Evolutionary conservation across 2,329 filamentous ascomycete genomes (phyloP), one percentile per base, ranked within the genome.

Genomic region (Paramyrothecium sp.): DNA sequence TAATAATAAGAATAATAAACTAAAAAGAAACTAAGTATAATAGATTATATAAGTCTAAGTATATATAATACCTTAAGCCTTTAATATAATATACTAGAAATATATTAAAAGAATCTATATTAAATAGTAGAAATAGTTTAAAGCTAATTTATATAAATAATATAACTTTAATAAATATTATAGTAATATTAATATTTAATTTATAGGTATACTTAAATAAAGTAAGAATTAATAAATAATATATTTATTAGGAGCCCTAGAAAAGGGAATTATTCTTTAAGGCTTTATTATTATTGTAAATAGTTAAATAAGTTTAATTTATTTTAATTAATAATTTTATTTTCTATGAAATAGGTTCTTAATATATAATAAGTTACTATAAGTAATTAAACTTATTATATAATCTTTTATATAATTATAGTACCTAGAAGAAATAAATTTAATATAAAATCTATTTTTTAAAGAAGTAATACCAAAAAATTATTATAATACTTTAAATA

Each of bases 401-500:
- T 46, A 46, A 41, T 54, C 8, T 38, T 38, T 38, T 38, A 11
- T 48, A 48, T 48, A 52, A 10, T 56, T 11, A 26, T 51, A 16
- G 20, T 23, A 52, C 26, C 41, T 52, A 56, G 8, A 52, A 46
- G 22, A 33, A 41, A 51, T 52, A 56, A 33, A 30, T 44, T 21
- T 52, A 38, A 23, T 22, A 41, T 44, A 16, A n/a, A 41, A 33
- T 13, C 16, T 21, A 22, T 56, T 41, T 22, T 11, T 23, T 22
- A 54, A 13, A 22, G 13, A 10, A 54, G 12, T 19, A 26, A 47
- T 20, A 33, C 21, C 16, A 17, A 22, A 44, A 23, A 20, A 54
- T 20, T 44, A 41, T 30, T 34, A n/a, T 38, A 48, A 26, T 46
- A 17, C 3, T 3, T 23, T 22, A 47, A 47, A 26, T 47, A 47